Percentiles rank a stretch among this genome's conserved stretches.
Evolutionary conservation across 495 filamentous ascomycete genomes (phyloP).

Genomic region (Clohesyomyces aquaticus): DNA sequence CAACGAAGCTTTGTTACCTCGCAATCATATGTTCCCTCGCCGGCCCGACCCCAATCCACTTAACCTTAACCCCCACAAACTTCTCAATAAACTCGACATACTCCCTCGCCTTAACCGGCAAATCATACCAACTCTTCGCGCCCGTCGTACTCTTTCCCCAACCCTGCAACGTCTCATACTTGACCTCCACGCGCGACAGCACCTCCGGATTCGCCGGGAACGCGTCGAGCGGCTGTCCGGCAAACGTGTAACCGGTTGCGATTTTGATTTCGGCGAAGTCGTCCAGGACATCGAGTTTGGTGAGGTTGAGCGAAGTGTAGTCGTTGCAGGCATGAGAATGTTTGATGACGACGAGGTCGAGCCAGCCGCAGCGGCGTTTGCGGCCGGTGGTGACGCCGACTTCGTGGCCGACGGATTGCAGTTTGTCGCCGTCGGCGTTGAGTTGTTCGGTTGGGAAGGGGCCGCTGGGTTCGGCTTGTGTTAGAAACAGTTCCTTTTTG

Average conservation of each 20-base stretch:
- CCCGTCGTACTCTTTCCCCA: slow-evolving; percentile 57
- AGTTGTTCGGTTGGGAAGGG: slow-evolving; percentile 70
- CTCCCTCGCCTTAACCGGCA: slow-evolving; percentile 75
- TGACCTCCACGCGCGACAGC: slow-evolving; percentile 40
- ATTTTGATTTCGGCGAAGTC: slow-evolving; percentile 80
- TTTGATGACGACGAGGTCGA: slow-evolving; percentile 84
- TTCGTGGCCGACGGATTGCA: slow-evolving; percentile 67
- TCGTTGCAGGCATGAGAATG: slow-evolving; percentile 58
- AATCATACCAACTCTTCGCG: slow-evolving; percentile 61
- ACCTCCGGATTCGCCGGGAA: slow-evolving; percentile 43
- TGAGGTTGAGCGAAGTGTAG: slow-evolving; percentile 71
- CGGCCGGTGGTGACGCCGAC: slow-evolving; percentile 86
- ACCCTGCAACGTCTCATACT: slow-evolving; percentile 42
- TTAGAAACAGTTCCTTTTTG: neutral
- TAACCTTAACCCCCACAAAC: slow-evolving; percentile 70
- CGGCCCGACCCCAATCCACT: slow-evolving; percentile 69
- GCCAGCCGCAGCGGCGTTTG: slow-evolving; percentile 82
- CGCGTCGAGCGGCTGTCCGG: no score
- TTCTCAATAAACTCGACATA: slow-evolving; percentile 76
- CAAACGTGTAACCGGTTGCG: no score
- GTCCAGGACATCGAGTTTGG: slow-evolving; percentile 87
- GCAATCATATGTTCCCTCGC: slow-evolving; percentile 69
- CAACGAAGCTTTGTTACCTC: slow-evolving; percentile 53
- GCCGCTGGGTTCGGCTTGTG: slow-evolving; percentile 75
- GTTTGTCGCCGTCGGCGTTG: slow-evolving; percentile 65